Evolutionary conservation across 495 filamentous ascomycete genomes (phyloP), one percentile per base, ranked within the genome.

Genomic region (Aspergillus coremiiformis): DNA sequence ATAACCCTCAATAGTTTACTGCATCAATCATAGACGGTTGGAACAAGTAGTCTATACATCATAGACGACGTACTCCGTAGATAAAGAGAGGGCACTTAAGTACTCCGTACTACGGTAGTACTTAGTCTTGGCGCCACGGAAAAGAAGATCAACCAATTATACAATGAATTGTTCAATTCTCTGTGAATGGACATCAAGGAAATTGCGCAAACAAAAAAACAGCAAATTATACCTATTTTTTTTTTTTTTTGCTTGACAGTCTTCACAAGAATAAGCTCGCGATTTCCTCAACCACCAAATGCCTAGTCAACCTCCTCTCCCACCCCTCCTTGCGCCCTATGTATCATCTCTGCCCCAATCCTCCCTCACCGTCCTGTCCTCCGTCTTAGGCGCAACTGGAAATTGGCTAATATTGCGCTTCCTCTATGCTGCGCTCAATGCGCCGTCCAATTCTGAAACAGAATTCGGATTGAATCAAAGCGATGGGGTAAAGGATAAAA

Each of bases 351-450:
- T 64, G n/a, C 63, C 65, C 5, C 65, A 60, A 37, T 64, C 68
- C 4, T 84, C 86, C 9, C 78, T 94, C 21, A 78, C 82, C 22
- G 72, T 96, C 6, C 63, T 96, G 7, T 90, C 87, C 2, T 82
- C 82, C 20, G 80, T 88, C 10, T 74, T 90, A 9, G 84, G 82
- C 32, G 83, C 85, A 14, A 81, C 78, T 30, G 77, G 84, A 5
- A 89, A 88, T 65, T 92, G 87, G 87, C 79, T 91, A 14, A 66
- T 86, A 12, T 57, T 84, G 15, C 76, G 84, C 29, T 83, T 79
- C 66, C 67, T 91, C 1, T 74, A 81, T 66, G 75, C 77, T 17
- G 70, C 79, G 0, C 71, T 89, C 32, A 61, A 54, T 39, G 30
- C 55, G 5, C 49, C 57, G 24, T 39, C 64, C 32, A 64, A 51